These are phyloP conservation scores for Talaromyces wortmannii DNA, from an alignment of 495 filamentous ascomycete genomes.

Conservation along the genomic window DNA sequence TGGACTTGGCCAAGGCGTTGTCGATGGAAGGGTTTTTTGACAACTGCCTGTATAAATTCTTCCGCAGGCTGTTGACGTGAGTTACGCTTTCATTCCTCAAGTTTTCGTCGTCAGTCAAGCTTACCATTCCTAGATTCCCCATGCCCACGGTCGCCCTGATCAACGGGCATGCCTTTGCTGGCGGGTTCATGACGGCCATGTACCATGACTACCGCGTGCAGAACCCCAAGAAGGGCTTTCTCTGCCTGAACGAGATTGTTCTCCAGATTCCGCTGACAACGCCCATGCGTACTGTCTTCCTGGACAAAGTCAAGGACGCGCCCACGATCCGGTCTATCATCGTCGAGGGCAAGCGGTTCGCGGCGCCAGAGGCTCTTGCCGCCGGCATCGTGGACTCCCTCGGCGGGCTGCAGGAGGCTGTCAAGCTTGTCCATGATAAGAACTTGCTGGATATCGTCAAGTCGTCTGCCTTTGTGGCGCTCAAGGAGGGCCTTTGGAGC, in stretches of 20 bases:
- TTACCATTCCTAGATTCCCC: constrained; percentile 45
- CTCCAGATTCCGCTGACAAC: constrained; percentile 65
- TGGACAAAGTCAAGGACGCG: constrained; percentile 52
- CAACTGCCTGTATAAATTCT: constrained; percentile 51
- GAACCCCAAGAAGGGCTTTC: constrained; percentile 58
- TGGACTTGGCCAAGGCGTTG: constrained; percentile 56
- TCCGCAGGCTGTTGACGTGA: constrained; percentile 55
- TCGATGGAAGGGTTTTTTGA: constrained; percentile 46
- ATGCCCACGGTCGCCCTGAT: constrained; percentile 77
- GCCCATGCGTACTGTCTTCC: constrained; percentile 68
- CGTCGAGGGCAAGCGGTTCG: constrained; percentile 61
- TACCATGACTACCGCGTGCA: constrained; percentile 77
- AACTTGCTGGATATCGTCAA: constrained; percentile 50
- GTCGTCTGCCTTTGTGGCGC: constrained; percentile 55
- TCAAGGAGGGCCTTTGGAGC: constrained; percentile 70
- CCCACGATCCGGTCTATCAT: constrained; percentile 54
- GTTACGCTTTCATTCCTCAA: not conserved
- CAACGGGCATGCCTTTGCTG: constrained; percentile 79
- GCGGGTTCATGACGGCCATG: constrained; percentile 74
- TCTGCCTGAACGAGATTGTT: constrained; percentile 74
- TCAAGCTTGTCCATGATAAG: constrained; percentile 48
- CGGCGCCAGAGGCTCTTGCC: constrained; percentile 49
- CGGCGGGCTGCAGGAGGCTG: constrained; percentile 53
- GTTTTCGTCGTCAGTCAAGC: not conserved
- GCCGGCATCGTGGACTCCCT: constrained; percentile 62